These are phyloP conservation scores for Mycena sanguinolenta DNA, from an alignment of 768 basidiomycete species.

Conservation along the genomic window DNA sequence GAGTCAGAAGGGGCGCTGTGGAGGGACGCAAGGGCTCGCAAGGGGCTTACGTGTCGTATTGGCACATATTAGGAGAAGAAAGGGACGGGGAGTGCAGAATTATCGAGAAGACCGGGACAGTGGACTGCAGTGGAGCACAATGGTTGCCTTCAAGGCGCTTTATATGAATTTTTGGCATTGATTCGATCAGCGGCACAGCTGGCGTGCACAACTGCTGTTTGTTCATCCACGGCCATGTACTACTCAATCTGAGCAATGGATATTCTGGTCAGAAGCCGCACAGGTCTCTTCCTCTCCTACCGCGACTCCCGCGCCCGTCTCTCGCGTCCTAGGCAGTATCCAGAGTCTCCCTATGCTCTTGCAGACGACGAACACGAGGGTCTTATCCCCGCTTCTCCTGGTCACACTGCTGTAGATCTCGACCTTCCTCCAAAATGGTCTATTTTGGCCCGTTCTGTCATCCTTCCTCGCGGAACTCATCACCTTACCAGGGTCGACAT, in stretches of 20 bases:
- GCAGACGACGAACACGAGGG: conserved; percentile 74
- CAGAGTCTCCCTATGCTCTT: conserved; percentile 56
- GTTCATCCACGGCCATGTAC: neutral
- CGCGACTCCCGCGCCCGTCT: conserved; percentile 78
- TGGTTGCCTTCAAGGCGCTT: neutral
- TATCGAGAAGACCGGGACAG: neutral
- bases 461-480: conserved; percentile 38
- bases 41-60: conserved; percentile 52
- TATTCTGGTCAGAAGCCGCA: conserved; percentile 76
- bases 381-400: conserved; percentile 64
- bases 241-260: conserved; percentile 21
- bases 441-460: conserved; percentile 39
- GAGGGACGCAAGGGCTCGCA: neutral
- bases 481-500: conserved; percentile 83
- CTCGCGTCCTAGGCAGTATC: conserved; percentile 51
- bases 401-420: conserved; percentile 64
- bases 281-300: conserved; percentile 93
- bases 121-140: neutral
- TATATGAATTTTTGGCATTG: neutral
- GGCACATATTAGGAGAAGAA: conserved; percentile 46
- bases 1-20: neutral
- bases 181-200: neutral
- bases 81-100: neutral
- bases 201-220: neutral
- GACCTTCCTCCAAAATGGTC: conserved; percentile 92